Conservation (phyloP, 768 basidiomycete species). For the Leccinum fibrillosum region DNA sequence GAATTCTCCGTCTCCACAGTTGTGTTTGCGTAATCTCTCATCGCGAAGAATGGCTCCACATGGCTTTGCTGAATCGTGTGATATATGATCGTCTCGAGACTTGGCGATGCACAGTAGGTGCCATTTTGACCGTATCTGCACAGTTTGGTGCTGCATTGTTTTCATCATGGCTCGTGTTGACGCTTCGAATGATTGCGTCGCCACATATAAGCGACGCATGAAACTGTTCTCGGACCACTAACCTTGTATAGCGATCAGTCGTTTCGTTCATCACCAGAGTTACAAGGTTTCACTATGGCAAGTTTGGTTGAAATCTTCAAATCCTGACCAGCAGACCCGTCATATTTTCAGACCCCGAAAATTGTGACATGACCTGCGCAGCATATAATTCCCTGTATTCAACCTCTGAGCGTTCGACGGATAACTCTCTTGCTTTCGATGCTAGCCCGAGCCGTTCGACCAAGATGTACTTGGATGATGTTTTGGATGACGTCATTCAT, state of each 20-base stretch:
- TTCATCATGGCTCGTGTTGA: neutral
- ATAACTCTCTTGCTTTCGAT: neutral
- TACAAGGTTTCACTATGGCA: neutral
- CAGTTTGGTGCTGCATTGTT: neutral
- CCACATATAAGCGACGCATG: neutral
- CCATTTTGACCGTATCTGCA: neutral
- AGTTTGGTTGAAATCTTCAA: neutral
- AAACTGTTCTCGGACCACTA: neutral
- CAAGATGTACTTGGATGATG: neutral
- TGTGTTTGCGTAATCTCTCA: neutral
- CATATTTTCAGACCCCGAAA: neutral
- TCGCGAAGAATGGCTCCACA: no score
- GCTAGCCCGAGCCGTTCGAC: neutral
- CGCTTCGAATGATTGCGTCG: neutral
- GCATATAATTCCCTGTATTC: neutral
- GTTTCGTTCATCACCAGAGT: neutral
- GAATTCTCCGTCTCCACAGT: neutral
- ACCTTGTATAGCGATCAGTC: neutral
- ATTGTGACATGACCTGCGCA: neutral
- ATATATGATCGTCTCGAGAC: neutral
- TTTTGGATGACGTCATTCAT: conserved; percentile 5
- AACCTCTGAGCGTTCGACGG: neutral
- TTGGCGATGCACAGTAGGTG: neutral
- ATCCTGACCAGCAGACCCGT: neutral
- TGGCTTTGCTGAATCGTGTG: neutral